A percentile compares a stretch with the other conserved stretches of the same genome.
Conservation (phyloP, 495 filamentous ascomycete genomes). For the Cenococcum geophilum region DNA sequence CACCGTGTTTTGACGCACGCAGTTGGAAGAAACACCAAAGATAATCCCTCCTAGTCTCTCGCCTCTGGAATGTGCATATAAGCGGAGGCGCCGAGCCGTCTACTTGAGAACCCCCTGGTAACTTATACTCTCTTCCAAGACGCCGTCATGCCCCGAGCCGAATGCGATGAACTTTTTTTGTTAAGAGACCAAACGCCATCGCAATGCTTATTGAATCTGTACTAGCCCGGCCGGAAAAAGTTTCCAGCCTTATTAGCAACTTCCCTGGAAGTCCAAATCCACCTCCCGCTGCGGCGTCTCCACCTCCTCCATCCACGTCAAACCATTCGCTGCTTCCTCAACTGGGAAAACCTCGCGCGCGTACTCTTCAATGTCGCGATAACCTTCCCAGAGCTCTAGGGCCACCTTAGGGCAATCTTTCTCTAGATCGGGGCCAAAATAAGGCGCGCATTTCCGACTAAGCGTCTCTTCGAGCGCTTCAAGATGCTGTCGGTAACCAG, state of each 20-base stretch:
- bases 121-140: neutral
- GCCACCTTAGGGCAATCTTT: constrained; percentile 63
- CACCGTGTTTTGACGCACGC: constrained; percentile 20
- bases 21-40: too few relatives aligned
- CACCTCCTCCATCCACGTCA: constrained; percentile 76
- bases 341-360: constrained; percentile 90
- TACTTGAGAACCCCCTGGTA: too few relatives aligned
- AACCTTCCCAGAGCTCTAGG: constrained; percentile 80
- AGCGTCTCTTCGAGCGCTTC: constrained; percentile 61
- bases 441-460: constrained; percentile 55
- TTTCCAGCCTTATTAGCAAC: constrained; percentile 23
- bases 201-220: constrained; percentile 8
- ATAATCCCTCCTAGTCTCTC: too few relatives aligned
- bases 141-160: neutral
- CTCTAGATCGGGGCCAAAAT: constrained; percentile 60
- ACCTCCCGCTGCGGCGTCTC: constrained; percentile 32
- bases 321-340: constrained; percentile 87
- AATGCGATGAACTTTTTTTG: neutral
- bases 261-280: constrained; percentile 26
- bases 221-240: neutral
- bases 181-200: constrained; percentile 12
- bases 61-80: too few relatives aligned
- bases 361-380: constrained; percentile 89
- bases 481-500: constrained; percentile 86
- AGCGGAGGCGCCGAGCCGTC: too few relatives aligned